These are phyloP conservation scores for Grigorovia yakushimaensis DNA, from an alignment of 805 yeast species.

Conservation along the genomic window DNA sequence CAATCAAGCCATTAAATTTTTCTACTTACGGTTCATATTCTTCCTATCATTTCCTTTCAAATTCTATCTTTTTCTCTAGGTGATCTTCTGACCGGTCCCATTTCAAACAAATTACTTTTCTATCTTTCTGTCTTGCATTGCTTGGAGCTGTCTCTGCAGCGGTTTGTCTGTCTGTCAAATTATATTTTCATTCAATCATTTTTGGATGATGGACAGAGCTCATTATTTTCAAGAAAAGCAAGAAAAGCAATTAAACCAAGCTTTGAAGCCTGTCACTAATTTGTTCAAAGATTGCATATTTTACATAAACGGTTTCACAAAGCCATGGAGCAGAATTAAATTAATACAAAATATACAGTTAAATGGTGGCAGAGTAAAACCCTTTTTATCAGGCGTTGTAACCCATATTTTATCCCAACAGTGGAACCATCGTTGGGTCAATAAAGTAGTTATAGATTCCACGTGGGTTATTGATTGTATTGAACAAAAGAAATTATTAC, in stretches of 20 bases:
- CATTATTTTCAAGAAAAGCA: constrained; percentile 19
- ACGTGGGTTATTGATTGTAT: constrained; percentile 73
- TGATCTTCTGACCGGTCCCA: too few relatives aligned
- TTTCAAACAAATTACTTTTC: too few relatives aligned
- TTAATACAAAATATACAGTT: constrained; percentile 60
- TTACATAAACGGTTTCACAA: constrained; percentile 83
- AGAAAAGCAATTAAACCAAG: constrained; percentile 16
- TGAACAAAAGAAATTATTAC: constrained; percentile 35
- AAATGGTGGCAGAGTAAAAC: constrained; percentile 73
- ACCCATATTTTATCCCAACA: constrained; percentile 69
- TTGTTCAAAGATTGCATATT: constrained; percentile 51
- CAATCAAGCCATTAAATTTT: neutral
- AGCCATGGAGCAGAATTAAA: constrained; percentile 58
- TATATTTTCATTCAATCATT: neutral
- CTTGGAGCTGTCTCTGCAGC: neutral
- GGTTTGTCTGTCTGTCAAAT: neutral
- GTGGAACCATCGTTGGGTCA: constrained; percentile 71
- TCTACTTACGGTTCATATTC: neutral
- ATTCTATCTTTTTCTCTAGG: too few relatives aligned
- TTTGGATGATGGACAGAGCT: constrained; percentile 2
- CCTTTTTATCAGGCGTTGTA: constrained; percentile 55
- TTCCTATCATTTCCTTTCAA: neutral
- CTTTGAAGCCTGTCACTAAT: constrained; percentile 5
- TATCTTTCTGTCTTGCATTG: neutral
- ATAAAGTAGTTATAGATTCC: constrained; percentile 41